phyloP scores from a whole-genome alignment of 345 rosid species.

The Syzygium grande region DNA sequence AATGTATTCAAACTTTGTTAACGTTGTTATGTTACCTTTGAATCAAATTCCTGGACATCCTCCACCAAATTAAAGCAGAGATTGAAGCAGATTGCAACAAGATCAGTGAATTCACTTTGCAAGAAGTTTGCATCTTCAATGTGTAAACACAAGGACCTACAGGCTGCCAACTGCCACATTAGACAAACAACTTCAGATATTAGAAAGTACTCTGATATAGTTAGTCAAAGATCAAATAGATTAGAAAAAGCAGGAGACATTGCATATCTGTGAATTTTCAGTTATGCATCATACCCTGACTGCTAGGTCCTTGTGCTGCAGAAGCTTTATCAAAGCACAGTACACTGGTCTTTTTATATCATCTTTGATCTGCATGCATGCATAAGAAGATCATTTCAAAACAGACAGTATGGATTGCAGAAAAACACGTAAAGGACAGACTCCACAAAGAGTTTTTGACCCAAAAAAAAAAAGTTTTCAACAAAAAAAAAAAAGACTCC shows the following conservation, averaged over 20 bases:
- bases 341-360: constrained; percentile 89
- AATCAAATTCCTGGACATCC: constrained; percentile 97
- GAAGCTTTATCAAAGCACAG: constrained; percentile 76
- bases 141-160: constrained; percentile 84
- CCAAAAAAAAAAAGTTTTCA: no score
- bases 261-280: neutral
- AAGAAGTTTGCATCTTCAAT: constrained; percentile 95
- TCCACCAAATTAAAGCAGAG: constrained; percentile 85
- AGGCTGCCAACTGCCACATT: constrained; percentile 81
- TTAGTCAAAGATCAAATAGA: neutral
- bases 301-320: constrained; percentile 75
- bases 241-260: neutral
- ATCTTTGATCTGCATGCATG: constrained; percentile 63
- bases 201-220: neutral
- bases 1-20: neutral
- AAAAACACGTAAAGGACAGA: neutral
- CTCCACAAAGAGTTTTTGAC: neutral
- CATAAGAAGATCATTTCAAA: constrained; percentile 9
- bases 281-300: constrained; percentile 56
- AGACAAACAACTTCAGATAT: constrained; percentile 24
- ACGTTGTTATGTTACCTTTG: constrained; percentile 45
- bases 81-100: constrained; percentile 86
- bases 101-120: constrained; percentile 64
- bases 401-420: neutral
- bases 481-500: neutral